Percentiles rank a stretch among this genome's conserved stretches.
These are phyloP conservation scores for Didymella keratinophila DNA, from an alignment of 2,329 filamentous ascomycete species.

Conservation along the genomic window DNA sequence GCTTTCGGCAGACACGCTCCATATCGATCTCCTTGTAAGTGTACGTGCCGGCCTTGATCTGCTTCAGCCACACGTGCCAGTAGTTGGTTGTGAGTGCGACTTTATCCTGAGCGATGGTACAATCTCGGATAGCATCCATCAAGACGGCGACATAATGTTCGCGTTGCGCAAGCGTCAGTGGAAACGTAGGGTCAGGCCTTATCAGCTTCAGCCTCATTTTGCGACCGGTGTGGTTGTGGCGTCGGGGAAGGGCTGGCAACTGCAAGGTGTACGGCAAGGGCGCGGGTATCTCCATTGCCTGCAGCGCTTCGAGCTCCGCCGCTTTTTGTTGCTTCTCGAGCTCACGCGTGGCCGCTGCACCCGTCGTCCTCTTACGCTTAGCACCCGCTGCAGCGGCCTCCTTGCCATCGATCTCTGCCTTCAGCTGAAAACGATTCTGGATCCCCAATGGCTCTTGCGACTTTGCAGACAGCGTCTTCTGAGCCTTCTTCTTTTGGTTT, in stretches of 20 bases:
- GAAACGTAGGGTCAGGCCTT: neutral
- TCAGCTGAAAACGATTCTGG: too few relatives aligned
- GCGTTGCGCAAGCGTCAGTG: neutral
- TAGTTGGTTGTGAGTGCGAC: neutral
- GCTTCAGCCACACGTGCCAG: slow-evolving; percentile 17
- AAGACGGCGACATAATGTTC: neutral
- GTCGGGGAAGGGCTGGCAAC: neutral
- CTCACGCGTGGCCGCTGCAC: neutral
- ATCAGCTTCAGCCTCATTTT: neutral
- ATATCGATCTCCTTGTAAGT: slow-evolving; percentile 3
- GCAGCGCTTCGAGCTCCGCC: neutral
- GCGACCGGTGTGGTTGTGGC: neutral
- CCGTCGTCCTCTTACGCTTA: too few relatives aligned
- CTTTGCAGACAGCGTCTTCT: too few relatives aligned
- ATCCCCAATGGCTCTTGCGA: too few relatives aligned
- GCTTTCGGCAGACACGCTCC: slow-evolving; percentile 7
- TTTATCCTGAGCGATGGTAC: neutral
- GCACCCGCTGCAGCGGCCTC: too few relatives aligned
- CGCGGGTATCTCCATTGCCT: neutral
- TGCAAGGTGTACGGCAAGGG: neutral
- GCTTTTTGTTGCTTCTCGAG: neutral
- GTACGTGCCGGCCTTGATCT: neutral
- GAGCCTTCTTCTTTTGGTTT: too few relatives aligned
- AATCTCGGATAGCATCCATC: slow-evolving; percentile 3
- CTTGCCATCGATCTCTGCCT: too few relatives aligned